Evolutionary conservation across 1,284 basidiomycete genomes (phyloP).

Genomic region (Mycena sp.): DNA sequence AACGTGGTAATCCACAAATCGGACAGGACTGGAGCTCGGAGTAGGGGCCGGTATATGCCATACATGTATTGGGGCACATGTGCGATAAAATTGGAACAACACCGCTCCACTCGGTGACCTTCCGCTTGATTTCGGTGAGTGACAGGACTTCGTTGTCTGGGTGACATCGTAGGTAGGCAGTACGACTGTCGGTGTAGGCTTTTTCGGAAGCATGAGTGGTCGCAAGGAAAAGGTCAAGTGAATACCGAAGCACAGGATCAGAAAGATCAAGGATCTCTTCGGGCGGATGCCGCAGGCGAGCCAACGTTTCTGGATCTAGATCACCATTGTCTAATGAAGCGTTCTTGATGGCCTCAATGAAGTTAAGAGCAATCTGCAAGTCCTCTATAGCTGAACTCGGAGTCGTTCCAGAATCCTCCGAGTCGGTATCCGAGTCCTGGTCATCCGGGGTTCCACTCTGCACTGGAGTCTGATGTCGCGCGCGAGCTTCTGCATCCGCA

Average conservation of each 20-base stretch:
- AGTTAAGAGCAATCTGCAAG: conserved; percentile 29
- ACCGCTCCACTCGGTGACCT: conserved; percentile 11
- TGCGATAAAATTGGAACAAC: conserved; percentile 13
- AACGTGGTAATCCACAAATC: background rate
- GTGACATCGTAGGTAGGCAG: conserved; percentile 27
- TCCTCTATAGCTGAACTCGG: too few relatives aligned
- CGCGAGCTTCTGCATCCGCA: too few relatives aligned
- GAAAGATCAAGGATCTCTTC: conserved; percentile 33
- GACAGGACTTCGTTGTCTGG: conserved; percentile 38
- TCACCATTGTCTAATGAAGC: conserved; percentile 41
- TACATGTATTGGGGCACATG: conserved; percentile 33
- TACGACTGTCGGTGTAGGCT: conserved; percentile 31
- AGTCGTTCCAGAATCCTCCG: too few relatives aligned
- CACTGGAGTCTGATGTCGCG: too few relatives aligned
- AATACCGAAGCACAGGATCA: conserved; percentile 33
- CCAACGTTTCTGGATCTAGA: conserved; percentile 30
- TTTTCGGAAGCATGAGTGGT: conserved; percentile 35
- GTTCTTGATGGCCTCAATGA: conserved; percentile 33
- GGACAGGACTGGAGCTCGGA: too few relatives aligned
- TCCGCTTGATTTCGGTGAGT: conserved; percentile 34
- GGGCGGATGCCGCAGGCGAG: conserved; percentile 35
- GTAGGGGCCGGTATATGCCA: too few relatives aligned
- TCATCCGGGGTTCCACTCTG: too few relatives aligned
- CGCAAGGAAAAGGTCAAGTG: conserved; percentile 41
- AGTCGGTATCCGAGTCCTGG: too few relatives aligned